Evolutionary conservation across 106 monocot genomes (phyloP), one percentile per base, ranked within the genome.

Genomic region (Vanilla planifolia): DNA sequence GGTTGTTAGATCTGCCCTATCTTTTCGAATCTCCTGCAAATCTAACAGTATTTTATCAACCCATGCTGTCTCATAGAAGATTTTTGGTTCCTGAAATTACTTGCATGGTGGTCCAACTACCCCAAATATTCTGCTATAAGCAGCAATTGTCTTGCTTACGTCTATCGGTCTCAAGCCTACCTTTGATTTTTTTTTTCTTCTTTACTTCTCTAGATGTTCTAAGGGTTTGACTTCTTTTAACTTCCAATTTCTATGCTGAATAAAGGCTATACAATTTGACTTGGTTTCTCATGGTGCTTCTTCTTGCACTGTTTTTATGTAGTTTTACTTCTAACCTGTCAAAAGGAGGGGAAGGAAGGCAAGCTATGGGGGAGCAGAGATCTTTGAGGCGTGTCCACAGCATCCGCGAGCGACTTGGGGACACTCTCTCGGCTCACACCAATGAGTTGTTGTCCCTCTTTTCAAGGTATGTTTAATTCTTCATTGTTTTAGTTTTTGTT

Each of bases 381-480:
- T 50, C 64, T 15, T 37, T 78, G 64, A 68, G 32, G 51, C 81
- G 78, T 46, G 27, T 65, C 48, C 81, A 81, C 65, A 86, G 75
- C 58, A 55, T 86, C 22, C 71, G 81, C 46, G 86, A 86, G 61
- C 74, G 78, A 16, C 57, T 86, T 15, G 67, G 71, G 2, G 86
- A 82, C 37, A 61, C 74, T 41, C 81, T 86, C 33, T 71, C 81
- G 7, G 71, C 81, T 13, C 86, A 86, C 37, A 78, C 78, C 10
- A 81, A 86, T 67, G 86, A 86, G 52, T 60, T 86, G 37, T 53
- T 81, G 5, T 60, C 78, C 4, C 42, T 81, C 27, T 86, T 86
- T 66, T 81, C 86, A 62, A 86, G 86, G 86, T 86, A 51, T 43
- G n/a, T n/a, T 22, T 19, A 48, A 23, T 22, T 7, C 2, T 19